Evolutionary conservation across 2,329 filamentous ascomycete species (phyloP), one percentile per base, ranked within the genome.

Genomic region (Zasmidium angulare): DNA sequence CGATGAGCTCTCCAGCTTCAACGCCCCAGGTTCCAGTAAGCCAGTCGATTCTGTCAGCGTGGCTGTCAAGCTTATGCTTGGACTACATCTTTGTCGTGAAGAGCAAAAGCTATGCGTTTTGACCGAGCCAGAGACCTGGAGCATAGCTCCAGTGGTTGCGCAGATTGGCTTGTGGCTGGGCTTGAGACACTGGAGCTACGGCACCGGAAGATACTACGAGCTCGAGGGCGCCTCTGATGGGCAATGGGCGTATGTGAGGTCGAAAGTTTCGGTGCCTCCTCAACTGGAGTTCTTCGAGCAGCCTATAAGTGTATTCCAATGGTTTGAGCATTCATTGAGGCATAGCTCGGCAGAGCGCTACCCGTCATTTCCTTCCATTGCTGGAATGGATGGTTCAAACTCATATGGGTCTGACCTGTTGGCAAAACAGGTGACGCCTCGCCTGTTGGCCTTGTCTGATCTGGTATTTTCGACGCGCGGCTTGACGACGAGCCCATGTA

Each of bases 81-180:
- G 85, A 0, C 79, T 99, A 12, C 95, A 99, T 76, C 80, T 98
- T 2, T 79, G 96, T n/a, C 83, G 89, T 0, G 93, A 99, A 73
- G 95, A 99, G 72, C 83, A 89, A 63, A 98, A 96, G 71, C 82
- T 99, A 1, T 86, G 90, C n/a, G 59, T 51, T 17, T 57, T 74
- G 17, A 36, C 51, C 20, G 14, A 50, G 19, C n/a, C 17, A 1
- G 23, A 50, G 36, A 12, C n/a, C 2, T 31, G 19, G 17, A 29
- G 53, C 46, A 75, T 98, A 21, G 84, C 86, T n/a, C 86, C 89
- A 17, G 74, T 97, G 1, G 78, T 98, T 47, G 87, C 88, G 49
- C 93, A 97, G 71, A 81, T 99, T 58, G 86, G 89, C 1, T 80
- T 83, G 55, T 98, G 93, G 93, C 79, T 99, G 22, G 84, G 85